Base-by-base conservation (phyloP, 2,329 filamentous ascomycete genomes). In the Thermothelomyces thermophilus region DNA sequence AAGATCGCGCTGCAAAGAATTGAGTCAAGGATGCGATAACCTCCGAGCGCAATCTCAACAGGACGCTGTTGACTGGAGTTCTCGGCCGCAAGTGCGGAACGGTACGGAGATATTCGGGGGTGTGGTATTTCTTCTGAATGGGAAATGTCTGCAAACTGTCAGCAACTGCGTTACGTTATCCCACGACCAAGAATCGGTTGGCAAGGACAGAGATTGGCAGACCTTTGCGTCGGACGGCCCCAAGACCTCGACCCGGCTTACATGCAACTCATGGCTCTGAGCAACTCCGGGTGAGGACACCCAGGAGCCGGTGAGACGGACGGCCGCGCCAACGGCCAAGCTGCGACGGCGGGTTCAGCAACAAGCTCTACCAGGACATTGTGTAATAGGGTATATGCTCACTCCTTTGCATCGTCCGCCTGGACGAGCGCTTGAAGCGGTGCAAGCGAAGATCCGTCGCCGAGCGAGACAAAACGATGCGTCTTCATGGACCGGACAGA, bases 111-210 rank as follows among this genome's bases (percentile, higher is more conserved):
- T 86, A 97, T 64, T 97, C 91, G 44, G 86, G 75, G 5, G 84
- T 88, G 60, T 96, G 90, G 60, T 93, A 95, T 70, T 97, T 97
- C 69, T 95, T 95, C 69, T 98, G 93, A 20, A 98, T 81, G 3
- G 93, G 93, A 64, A 88, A 95, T 55, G 84, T 87, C 87, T 97
- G 45, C 33, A 48, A 37, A 35, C 28, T 20, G 50, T 54, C 35
- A 50, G 26, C 26, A 36, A 16, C 33, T n/a, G 13, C 6, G 22
- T 20, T 35, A 17, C 24, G n/a, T n/a, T n/a, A n/a, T n/a, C n/a
- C n/a, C n/a, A 31, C 28, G 22, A 3, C 19, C 34, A 10, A 11
- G 5, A 6, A n/a, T n/a, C 19, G 31, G 6, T 5, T 30, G 16
- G 10, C 16, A 17, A 22, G 16, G 33, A 9, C 28, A 50, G 44